These are phyloP conservation scores for Hygrocybe punicea DNA, from an alignment of 768 basidiomycete species.

Conservation along the genomic window DNA sequence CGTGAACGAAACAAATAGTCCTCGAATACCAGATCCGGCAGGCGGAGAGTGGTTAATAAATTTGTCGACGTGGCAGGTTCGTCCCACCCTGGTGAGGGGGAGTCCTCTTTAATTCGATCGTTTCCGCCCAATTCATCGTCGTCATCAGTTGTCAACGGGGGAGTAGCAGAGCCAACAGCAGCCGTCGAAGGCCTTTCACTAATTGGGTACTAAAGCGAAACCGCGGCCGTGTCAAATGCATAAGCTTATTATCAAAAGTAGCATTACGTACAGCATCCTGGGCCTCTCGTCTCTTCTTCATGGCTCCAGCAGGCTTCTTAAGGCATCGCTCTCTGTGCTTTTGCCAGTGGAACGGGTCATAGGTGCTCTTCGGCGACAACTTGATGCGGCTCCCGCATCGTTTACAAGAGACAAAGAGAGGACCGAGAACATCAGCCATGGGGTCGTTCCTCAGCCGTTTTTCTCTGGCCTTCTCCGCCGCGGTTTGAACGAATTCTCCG, in stretches of 20 bases:
- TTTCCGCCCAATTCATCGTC: slow-evolving; percentile 18
- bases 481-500: slow-evolving; percentile 27
- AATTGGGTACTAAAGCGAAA: neutral
- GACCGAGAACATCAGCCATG: too few relatives aligned
- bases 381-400: too few relatives aligned
- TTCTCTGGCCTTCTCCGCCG: slow-evolving; percentile 47
- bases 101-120: too few relatives aligned
- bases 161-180: slow-evolving; percentile 29
- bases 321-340: too few relatives aligned
- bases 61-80: neutral
- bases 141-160: slow-evolving; percentile 37
- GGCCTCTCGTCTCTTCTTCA: slow-evolving; percentile 15
- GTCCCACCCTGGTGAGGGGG: slow-evolving; percentile 2
- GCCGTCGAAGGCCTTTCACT: slow-evolving; percentile 26
- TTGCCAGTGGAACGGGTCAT: too few relatives aligned
- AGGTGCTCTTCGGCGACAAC: too few relatives aligned
- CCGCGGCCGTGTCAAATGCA: neutral
- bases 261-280: slow-evolving; percentile 13
- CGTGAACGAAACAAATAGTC: slow-evolving; percentile 35
- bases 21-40: slow-evolving; percentile 20
- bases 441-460: too few relatives aligned
- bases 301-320: too few relatives aligned
- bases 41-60: slow-evolving; percentile 4
- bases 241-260: neutral
- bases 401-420: too few relatives aligned